A percentile compares a stretch with the other conserved stretches of the same genome.
Evolutionary conservation across 2,329 filamentous ascomycete species (phyloP).

Genomic region (Blumeriella jaapii): DNA sequence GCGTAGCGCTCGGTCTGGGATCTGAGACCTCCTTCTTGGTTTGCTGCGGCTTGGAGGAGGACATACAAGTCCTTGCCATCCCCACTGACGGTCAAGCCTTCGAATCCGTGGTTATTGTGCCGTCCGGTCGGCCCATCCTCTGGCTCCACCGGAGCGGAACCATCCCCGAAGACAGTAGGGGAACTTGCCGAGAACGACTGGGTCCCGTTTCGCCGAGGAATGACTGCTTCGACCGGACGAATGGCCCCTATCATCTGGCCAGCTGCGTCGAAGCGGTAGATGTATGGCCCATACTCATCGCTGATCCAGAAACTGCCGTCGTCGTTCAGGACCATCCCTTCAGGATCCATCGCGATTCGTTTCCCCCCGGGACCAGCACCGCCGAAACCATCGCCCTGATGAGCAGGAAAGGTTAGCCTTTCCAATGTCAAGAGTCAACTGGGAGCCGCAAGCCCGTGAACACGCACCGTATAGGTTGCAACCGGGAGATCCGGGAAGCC

Average conservation of each 20-base stretch:
- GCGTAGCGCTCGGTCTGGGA: conserved; percentile 44
- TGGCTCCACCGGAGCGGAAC: conserved; percentile 33
- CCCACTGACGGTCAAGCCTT: conserved; percentile 51
- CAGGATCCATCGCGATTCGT: conserved; percentile 50
- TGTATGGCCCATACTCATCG: conserved; percentile 60
- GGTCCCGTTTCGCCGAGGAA: conserved; percentile 50
- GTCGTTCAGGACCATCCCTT: conserved; percentile 50
- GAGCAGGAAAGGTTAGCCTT: background rate
- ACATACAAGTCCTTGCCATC: conserved; percentile 54
- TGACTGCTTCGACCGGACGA: conserved; percentile 49
- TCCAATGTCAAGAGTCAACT: background rate
- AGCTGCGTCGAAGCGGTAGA: conserved; percentile 49
- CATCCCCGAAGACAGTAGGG: conserved; percentile 44
- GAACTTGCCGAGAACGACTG: conserved; percentile 53
- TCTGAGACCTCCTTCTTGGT: conserved; percentile 48
- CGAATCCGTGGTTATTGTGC: conserved; percentile 65
- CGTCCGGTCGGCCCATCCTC: conserved; percentile 49
- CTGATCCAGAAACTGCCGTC: conserved; percentile 51
- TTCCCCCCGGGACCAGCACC: conserved; percentile 45
- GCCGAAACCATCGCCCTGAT: conserved; percentile 53
- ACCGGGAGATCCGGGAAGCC: conserved; percentile 52
- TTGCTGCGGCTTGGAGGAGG: conserved; percentile 53
- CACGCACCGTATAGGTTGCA: conserved; percentile 38
- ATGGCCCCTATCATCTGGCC: conserved; percentile 54
- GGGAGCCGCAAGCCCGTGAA: background rate